Base-by-base conservation (phyloP, 306 rosid species). In the Dalbergia oliveri region DNA sequence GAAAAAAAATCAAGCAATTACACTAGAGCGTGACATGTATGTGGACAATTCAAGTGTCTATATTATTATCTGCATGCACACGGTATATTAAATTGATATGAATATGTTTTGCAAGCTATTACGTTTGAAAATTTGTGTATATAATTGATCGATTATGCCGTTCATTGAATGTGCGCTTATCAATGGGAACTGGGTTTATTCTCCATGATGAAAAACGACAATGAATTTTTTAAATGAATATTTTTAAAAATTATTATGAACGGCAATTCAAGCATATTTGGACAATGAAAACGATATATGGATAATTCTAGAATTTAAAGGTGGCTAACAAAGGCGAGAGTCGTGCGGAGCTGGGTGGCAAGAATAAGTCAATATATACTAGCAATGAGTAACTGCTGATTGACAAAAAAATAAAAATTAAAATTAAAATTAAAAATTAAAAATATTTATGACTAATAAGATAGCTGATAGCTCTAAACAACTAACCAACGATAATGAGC, bases 291-390 rank as follows among this genome's bases (percentile, higher is more conserved):
- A 53, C 1, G 73, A 44, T 73, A 26, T 56, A 73, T 78, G 76
- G 39, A 75, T 34, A 44, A 58, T 47, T 34, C 13, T 18, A 18
- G 35, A 77, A 68, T 26, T 34, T 7, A 50, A 67, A 65, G 76
- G 70, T 35, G 50, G 44, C 49, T 65, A 50, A 23, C 21, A 50
- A 58, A 73, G 23, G 60, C 9, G 43, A 57, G 70, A 74, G 64
- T 45, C 80, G 77, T 81, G 77, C 60, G 26, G 58, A 6, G 13
- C 68, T 59, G 39, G 76, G 66, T 60, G 70, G 64, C 53, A 68
- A 58, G 43, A 68, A 76, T 57, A 50, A 60, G 72, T 82, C 72
- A 81, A 81, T 37, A 37, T 58, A 10, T 56, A 11, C 18, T 57
- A 35, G 72, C 76, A 74, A 66, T 34, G 64, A 47, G 43, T 63